Evolutionary conservation across 2,329 filamentous ascomycete genomes (phyloP), one percentile per base, ranked within the genome.

Genomic region (Clonostachys rhizophaga): DNA sequence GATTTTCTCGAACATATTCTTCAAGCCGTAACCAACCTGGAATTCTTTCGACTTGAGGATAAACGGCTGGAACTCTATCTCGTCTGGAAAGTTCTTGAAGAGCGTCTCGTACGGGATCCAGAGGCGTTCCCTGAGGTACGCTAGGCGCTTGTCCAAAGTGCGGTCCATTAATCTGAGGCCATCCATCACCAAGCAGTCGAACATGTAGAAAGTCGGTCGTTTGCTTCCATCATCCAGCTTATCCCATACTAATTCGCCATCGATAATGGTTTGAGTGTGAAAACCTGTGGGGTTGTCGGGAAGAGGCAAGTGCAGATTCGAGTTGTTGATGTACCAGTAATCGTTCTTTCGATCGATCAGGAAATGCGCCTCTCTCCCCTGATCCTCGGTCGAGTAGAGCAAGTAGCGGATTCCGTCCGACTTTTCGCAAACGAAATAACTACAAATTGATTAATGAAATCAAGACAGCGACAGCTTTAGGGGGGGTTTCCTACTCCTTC

Each of bases 341-440:
- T 97, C 91, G 70, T 99, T 97, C 70, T 91, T 95, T 61, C 94
- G 90, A 70, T 99, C 92, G 69, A 99, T 96, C 48, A 99, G 78
- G 71, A 96, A 96, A 61, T 94, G 88, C 20, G 85, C 79, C 63
- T 95, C 90, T 43, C 62, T 55, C 46, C 71, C 72, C 6, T 71
- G 63, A 40, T 83, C 77, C 61, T 86, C 85, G 44, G 89, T 90
- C 54, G 94, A 83, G 73, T 95, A 97, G 54, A 99, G 81, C n/a
- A 99, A 80, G 65, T 95, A 96, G 53, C 94, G 84, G 53, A 97
- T 89, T 47, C 94, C 94, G 63, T 99, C 94, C 1, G 92, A 96
- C 72, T 99, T 99, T 69, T 99, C 94, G 74, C 92, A 96, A 54
- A 99, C 87, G 64, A 91, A 99, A 72, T 97, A 99, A 68, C 83